Base-by-base conservation (phyloP, 2,329 filamentous ascomycete genomes). In the Knoxdaviesia capensis region DNA sequence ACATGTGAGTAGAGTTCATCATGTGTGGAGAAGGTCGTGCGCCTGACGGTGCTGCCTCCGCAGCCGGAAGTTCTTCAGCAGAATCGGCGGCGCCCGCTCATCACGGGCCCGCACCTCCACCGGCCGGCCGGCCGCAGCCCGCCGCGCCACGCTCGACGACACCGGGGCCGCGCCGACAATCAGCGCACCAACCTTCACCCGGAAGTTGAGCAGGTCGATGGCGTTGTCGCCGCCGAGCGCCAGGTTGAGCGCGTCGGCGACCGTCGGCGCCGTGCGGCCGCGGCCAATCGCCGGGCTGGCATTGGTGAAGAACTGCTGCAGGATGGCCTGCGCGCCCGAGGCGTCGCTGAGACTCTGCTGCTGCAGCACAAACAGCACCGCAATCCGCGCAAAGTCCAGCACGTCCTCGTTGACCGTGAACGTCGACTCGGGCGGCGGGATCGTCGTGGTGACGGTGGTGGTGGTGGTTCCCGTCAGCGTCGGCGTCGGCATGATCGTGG, bases 321-420 rank as follows among this genome's bases (percentile, higher is more conserved):
- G 57, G 4, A 55, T 52, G 6, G 55, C 58, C 51, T 79, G 75
- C 1, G 73, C 72, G 5, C 55, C 55, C 39, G 68, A 63, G 0
- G 74, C 75, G 35, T 61, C 59, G 32, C 59, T 54, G 1, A 75
- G 49, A 5, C 55, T 60, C 44, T 69, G 57, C 48, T 74, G 57
- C 50, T 80, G 72, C 2, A 80, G 58, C 30, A 81, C 61, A 48
- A 65, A 79, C 10, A 81, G 60, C 3, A 80, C 68, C 0, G 66
- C 67, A 2, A 77, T 65, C 4, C 76, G 65, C 1, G 73, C 68
- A 57, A 81, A 81, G 50, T 80, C 76, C 1, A 77, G 57, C 0
- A 66, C 64, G 40, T 71, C 62, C 43, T 76, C 63, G 1, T 69
- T 71, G 8, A 73, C 59, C 0, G 52, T 53, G 40, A 77, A 77